phyloP scores from a whole-genome alignment of 192 early-diverging fungal genomes.

The Backusella mclennaniae region DNA sequence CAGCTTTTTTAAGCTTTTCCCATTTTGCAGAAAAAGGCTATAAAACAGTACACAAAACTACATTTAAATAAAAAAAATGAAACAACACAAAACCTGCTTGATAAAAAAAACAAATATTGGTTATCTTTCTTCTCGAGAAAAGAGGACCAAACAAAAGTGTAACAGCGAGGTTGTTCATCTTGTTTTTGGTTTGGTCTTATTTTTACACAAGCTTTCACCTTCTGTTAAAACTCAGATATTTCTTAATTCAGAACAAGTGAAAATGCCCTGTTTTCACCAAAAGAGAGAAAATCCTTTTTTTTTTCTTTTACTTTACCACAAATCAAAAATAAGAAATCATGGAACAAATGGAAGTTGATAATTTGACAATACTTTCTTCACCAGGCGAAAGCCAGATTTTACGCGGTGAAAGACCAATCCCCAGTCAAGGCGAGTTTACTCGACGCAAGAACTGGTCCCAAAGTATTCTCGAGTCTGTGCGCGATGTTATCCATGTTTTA shows the following conservation, averaged over 20 bases:
- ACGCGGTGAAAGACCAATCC: background rate
- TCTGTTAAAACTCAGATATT: background rate
- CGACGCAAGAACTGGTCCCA: conserved; percentile 39
- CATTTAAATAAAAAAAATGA: background rate
- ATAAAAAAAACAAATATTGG: background rate
- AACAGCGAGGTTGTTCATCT: background rate
- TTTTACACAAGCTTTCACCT: background rate
- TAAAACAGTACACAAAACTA: background rate
- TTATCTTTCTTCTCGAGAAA: background rate
- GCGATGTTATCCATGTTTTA: conserved; percentile 35
- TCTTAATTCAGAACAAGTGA: background rate
- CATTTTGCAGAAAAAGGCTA: background rate
- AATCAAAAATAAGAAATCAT: background rate
- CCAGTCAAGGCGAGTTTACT: conserved; percentile 27
- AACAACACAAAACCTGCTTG: background rate
- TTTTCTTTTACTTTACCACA: background rate
- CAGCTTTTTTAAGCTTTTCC: background rate
- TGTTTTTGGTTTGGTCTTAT: background rate
- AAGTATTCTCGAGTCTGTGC: conserved; percentile 27
- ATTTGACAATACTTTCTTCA: background rate
- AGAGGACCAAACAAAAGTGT: background rate
- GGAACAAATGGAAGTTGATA: background rate
- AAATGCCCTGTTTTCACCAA: background rate
- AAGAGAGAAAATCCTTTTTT: background rate
- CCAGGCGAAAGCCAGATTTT: background rate